A percentile compares a stretch with the other conserved stretches of the same genome.
phyloP scores from a whole-genome alignment of 2,329 filamentous ascomycete species.

The Aspergillus spinulosporus region DNA sequence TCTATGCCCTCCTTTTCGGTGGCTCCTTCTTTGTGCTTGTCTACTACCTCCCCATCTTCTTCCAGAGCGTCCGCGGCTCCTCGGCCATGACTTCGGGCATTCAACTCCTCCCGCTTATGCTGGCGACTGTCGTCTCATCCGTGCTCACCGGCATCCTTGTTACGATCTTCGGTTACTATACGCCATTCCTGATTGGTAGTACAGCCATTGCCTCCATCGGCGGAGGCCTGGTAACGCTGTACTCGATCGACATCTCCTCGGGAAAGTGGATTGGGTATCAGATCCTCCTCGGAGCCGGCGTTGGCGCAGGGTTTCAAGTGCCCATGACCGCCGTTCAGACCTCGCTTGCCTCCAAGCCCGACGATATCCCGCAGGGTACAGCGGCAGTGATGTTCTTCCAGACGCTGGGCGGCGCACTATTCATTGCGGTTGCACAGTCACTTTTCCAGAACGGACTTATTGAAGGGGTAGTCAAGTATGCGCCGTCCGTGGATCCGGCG shows the following conservation, averaged over 20 bases:
- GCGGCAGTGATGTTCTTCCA: constrained; percentile 41
- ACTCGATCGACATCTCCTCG: constrained; percentile 33
- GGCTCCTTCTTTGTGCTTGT: constrained; percentile 15
- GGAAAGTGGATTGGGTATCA: constrained; percentile 44
- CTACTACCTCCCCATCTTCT: constrained; percentile 24
- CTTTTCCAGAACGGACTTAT: constrained; percentile 54
- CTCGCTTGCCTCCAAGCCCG: constrained; percentile 26
- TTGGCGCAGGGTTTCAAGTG: constrained; percentile 41
- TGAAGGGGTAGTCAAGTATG: constrained; percentile 22
- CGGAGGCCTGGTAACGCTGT: constrained; percentile 44
- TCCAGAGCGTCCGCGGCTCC: constrained; percentile 17
- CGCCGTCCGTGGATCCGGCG: not conserved
- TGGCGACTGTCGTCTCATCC: constrained; percentile 15
- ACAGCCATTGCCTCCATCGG: constrained; percentile 41
- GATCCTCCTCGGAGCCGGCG: constrained; percentile 36
- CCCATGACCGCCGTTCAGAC: constrained; percentile 40
- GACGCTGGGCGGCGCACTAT: constrained; percentile 46
- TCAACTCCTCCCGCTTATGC: constrained; percentile 19
- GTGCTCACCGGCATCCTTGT: constrained; percentile 2
- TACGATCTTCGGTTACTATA: constrained; percentile 15
- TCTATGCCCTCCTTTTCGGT: constrained; percentile 9
- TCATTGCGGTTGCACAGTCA: constrained; percentile 53
- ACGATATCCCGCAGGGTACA: constrained; percentile 38
- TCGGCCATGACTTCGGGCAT: constrained; percentile 17
- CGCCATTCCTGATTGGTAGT: constrained; percentile 38